Evolutionary conservation across 2,329 filamentous ascomycete species (phyloP).

Genomic region (Bipolaris zeicola): DNA sequence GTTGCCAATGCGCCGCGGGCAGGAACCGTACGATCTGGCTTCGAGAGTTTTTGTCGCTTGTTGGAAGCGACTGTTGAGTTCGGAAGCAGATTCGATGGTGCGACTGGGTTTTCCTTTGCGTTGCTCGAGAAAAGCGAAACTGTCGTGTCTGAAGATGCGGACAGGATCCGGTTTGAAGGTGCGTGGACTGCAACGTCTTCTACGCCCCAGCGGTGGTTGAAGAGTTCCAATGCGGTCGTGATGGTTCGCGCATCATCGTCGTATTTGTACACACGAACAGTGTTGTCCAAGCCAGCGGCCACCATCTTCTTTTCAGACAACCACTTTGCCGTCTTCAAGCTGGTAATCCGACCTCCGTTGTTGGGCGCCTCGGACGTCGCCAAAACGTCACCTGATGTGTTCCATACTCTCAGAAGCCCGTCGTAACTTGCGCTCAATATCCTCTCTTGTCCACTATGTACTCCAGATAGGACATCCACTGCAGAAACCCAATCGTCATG

Average conservation of each 20-base stretch:
- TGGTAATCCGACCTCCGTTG: conserved; percentile 68
- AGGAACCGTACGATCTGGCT: conserved; percentile 64
- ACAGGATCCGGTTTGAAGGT: conserved; percentile 77
- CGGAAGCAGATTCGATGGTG: conserved; percentile 71
- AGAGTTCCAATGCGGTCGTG: conserved; percentile 78
- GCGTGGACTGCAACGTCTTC: conserved; percentile 76
- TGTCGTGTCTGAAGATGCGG: conserved; percentile 80
- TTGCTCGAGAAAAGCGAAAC: conserved; percentile 89
- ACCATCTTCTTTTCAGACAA: conserved; percentile 77
- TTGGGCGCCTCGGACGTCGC: conserved; percentile 72
- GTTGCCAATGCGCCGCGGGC: conserved; percentile 81
- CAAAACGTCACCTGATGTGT: conserved; percentile 82
- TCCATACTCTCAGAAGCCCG: conserved; percentile 84
- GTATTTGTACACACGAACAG: conserved; percentile 90
- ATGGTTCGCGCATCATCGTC: conserved; percentile 67
- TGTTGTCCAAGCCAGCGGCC: conserved; percentile 82
- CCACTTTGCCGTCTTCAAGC: conserved; percentile 82
- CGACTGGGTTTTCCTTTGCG: conserved; percentile 75
- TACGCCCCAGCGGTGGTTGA: conserved; percentile 77
- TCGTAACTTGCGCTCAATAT: conserved; percentile 95
- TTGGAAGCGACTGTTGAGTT: conserved; percentile 65
- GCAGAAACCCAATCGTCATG: conserved; percentile 97
- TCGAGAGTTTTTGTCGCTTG: conserved; percentile 76
- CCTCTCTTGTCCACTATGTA: conserved; percentile 65
- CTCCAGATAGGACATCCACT: conserved; percentile 77